Evolutionary conservation across 2,329 filamentous ascomycete species (phyloP).

Genomic region (Aspergillus nomiae): DNA sequence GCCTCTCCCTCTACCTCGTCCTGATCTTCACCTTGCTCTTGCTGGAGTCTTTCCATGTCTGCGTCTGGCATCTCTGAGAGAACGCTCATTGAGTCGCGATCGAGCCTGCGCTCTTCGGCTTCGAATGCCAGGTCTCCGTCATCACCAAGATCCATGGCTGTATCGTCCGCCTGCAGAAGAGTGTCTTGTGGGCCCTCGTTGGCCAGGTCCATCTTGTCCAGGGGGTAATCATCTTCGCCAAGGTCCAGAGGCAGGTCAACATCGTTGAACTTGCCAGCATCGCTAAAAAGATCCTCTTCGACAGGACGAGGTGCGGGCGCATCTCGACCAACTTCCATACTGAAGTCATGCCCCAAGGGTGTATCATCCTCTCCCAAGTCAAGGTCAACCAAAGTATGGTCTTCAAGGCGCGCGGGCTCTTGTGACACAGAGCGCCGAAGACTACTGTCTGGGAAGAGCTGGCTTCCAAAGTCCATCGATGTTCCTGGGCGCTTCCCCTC

Average conservation of each 20-base stretch:
- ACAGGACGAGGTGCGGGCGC: slow-evolving; percentile 68
- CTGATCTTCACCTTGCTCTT: slow-evolving; percentile 46
- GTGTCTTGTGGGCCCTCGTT: slow-evolving; percentile 51
- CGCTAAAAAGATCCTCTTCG: slow-evolving; percentile 54
- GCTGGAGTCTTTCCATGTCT: slow-evolving; percentile 47
- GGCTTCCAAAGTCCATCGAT: slow-evolving; percentile 65
- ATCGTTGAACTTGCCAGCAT: slow-evolving; percentile 67
- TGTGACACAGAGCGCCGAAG: slow-evolving; percentile 51
- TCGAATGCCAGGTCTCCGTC: slow-evolving; percentile 59
- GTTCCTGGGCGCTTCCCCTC: slow-evolving; percentile 38
- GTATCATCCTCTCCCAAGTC: slow-evolving; percentile 66
- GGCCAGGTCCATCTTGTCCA: slow-evolving; percentile 40
- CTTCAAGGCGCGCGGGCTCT: slow-evolving; percentile 58
- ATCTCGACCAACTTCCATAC: slow-evolving; percentile 88
- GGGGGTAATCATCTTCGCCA: slow-evolving; percentile 49
- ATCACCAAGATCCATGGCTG: slow-evolving; percentile 45
- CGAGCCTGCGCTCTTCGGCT: slow-evolving; percentile 50
- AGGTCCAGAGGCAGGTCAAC: slow-evolving; percentile 54
- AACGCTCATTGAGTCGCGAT: slow-evolving; percentile 66
- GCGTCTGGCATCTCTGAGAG: slow-evolving; percentile 58
- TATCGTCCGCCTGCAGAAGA: slow-evolving; percentile 58
- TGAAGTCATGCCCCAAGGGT: slow-evolving; percentile 66
- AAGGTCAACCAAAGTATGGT: slow-evolving; percentile 74
- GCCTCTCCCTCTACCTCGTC: slow-evolving; percentile 55
- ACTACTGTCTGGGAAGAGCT: slow-evolving; percentile 72